Evolutionary conservation across 169 alveolate species (phyloP).

Genomic region (Amoebophrya sp.): DNA sequence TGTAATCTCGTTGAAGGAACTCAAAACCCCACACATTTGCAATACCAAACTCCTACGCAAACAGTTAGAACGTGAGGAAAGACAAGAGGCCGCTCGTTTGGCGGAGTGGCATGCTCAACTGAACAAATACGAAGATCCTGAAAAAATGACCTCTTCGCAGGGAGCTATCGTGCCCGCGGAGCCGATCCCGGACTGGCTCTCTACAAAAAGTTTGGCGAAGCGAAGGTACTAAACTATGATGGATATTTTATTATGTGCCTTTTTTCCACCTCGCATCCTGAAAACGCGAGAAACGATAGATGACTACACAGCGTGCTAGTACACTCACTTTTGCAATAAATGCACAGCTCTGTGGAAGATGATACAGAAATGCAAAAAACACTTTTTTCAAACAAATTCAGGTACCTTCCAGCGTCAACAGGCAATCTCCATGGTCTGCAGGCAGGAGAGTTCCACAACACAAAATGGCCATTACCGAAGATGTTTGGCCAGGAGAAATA

Average conservation of each 20-base stretch:
- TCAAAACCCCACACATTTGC: neutral
- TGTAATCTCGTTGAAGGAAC: neutral
- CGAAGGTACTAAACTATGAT: too few relatives aligned
- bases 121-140: neutral
- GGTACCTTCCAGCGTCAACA: conserved; percentile 18
- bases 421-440: neutral
- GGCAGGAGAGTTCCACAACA: neutral
- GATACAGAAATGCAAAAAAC: too few relatives aligned
- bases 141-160: neutral
- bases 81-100: neutral
- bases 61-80: neutral
- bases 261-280: too few relatives aligned
- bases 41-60: neutral
- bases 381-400: too few relatives aligned
- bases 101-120: neutral
- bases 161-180: too few relatives aligned
- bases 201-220: neutral
- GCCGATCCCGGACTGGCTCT: conserved; percentile 25
- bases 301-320: too few relatives aligned
- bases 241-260: too few relatives aligned
- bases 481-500: conserved; percentile 9
- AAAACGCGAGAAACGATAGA: too few relatives aligned
- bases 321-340: too few relatives aligned
- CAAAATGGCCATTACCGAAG: conserved; percentile 20
- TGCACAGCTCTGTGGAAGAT: too few relatives aligned